Conservation (phyloP, 257 asterid species). For the Solanum pinnatisectum region DNA sequence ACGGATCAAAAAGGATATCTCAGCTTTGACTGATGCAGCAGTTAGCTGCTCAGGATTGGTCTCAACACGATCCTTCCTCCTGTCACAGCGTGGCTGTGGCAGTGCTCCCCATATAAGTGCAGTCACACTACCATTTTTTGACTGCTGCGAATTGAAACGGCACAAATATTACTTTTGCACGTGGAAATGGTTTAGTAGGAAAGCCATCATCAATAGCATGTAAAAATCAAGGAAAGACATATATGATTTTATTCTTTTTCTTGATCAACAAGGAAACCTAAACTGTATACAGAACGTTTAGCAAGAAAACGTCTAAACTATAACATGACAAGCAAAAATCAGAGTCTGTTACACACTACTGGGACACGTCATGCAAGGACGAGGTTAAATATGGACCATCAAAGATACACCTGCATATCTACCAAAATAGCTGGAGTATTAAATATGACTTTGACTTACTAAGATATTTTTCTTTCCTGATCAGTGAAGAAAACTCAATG, state of each 20-base stretch:
- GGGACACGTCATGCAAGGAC: background rate
- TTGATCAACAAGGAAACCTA: background rate
- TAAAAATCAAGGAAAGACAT: background rate
- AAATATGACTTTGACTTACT: background rate
- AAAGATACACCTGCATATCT: background rate
- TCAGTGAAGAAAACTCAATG: background rate
- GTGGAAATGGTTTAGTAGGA: background rate
- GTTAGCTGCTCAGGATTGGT: slow-evolving; percentile 99
- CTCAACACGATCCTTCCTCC: slow-evolving; percentile 94
- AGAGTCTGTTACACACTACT: background rate
- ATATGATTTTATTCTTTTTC: background rate
- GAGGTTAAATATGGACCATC: background rate
- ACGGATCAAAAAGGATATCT: slow-evolving; percentile 64
- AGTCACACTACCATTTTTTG: slow-evolving; percentile 58
- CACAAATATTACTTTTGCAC: background rate
- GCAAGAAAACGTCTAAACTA: background rate
- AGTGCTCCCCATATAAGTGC: slow-evolving; percentile 97
- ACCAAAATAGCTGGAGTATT: background rate
- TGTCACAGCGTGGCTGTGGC: slow-evolving; percentile 97
- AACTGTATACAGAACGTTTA: background rate
- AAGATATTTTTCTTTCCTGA: background rate
- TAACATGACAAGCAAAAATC: background rate
- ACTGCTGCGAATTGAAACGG: slow-evolving; percentile 36
- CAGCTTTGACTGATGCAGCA: slow-evolving; percentile 94
- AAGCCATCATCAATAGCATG: background rate